phyloP scores from a whole-genome alignment of 2,329 filamentous ascomycete genomes.

The Trichoderma harzianum region DNA sequence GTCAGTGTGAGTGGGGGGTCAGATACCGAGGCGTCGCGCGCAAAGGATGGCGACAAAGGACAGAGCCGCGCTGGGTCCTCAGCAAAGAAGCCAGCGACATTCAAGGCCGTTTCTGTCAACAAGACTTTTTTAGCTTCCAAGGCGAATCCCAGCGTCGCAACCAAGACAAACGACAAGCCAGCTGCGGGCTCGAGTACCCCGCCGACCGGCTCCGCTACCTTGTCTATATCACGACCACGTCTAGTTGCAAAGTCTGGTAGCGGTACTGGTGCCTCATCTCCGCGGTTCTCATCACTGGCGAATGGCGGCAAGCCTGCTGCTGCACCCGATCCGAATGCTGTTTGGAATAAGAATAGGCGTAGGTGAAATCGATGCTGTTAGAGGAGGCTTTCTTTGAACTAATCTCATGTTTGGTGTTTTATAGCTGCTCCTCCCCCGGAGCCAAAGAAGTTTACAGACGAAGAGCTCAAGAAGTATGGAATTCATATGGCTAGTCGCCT shows the following conservation, averaged over 20 bases:
- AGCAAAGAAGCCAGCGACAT: slow-evolving; percentile 71
- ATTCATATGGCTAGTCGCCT: slow-evolving; percentile 80
- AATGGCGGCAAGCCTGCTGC: slow-evolving; percentile 58
- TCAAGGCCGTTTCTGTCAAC: slow-evolving; percentile 83
- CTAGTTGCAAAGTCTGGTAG: slow-evolving; percentile 72
- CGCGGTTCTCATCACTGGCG: slow-evolving; percentile 40
- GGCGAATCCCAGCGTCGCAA: slow-evolving; percentile 42
- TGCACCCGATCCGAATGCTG: slow-evolving; percentile 67
- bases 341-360: slow-evolving; percentile 91
- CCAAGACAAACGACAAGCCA: slow-evolving; percentile 52
- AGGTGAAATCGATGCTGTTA: slow-evolving; percentile 35
- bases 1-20: slow-evolving; percentile 71
- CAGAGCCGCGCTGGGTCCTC: slow-evolving; percentile 58
- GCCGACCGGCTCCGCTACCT: slow-evolving; percentile 43
- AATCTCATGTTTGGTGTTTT: slow-evolving; percentile 19
- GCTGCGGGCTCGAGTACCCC: slow-evolving; percentile 45
- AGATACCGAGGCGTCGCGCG: slow-evolving; percentile 68
- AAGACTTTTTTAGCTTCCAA: slow-evolving; percentile 80
- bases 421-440: slow-evolving; percentile 63
- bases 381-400: slow-evolving; percentile 21
- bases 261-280: slow-evolving; percentile 51
- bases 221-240: slow-evolving; percentile 61
- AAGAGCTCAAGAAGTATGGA: slow-evolving; percentile 81
- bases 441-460: slow-evolving; percentile 79
- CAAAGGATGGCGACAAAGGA: slow-evolving; percentile 55